These are phyloP conservation scores for Neurospora pannonica DNA, from an alignment of 495 filamentous ascomycete species.

Conservation along the genomic window DNA sequence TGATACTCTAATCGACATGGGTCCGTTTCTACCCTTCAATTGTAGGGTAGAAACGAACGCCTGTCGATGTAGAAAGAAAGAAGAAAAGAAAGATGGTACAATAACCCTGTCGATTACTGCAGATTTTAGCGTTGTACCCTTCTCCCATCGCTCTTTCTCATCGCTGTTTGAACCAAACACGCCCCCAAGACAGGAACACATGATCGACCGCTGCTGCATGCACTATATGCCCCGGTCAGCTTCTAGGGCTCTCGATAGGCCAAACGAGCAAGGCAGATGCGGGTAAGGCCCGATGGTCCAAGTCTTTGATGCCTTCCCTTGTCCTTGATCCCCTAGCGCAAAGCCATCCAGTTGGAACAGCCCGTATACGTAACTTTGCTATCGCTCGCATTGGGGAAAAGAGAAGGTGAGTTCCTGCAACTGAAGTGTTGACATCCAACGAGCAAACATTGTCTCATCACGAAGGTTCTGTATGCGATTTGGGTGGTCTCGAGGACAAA, in stretches of 20 bases:
- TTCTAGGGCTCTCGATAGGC: neutral
- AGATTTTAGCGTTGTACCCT: too few species aligned
- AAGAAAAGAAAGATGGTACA: too few species aligned
- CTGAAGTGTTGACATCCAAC: neutral
- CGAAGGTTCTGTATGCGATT: neutral
- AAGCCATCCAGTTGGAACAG: neutral
- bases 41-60: too few species aligned
- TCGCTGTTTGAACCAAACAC: too few species aligned
- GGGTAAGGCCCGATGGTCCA: neutral
- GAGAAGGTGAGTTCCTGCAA: neutral
- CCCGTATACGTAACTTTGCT: neutral
- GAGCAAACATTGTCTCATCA: neutral
- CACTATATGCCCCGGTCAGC: neutral
- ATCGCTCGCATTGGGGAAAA: neutral
- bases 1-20: too few species aligned
- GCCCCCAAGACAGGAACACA: slow-evolving; percentile 12
- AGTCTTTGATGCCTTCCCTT: neutral
- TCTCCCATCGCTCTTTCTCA: too few species aligned
- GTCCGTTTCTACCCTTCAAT: too few species aligned
- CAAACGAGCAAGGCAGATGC: neutral
- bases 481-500: neutral
- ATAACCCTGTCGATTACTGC: too few species aligned
- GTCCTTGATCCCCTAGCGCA: neutral
- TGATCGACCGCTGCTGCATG: slow-evolving; percentile 23
- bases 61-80: too few species aligned